A percentile compares a stretch with the other conserved stretches of the same genome.
Conservation (phyloP, 2,329 filamentous ascomycete species). For the Aspergillus sp. region DNA sequence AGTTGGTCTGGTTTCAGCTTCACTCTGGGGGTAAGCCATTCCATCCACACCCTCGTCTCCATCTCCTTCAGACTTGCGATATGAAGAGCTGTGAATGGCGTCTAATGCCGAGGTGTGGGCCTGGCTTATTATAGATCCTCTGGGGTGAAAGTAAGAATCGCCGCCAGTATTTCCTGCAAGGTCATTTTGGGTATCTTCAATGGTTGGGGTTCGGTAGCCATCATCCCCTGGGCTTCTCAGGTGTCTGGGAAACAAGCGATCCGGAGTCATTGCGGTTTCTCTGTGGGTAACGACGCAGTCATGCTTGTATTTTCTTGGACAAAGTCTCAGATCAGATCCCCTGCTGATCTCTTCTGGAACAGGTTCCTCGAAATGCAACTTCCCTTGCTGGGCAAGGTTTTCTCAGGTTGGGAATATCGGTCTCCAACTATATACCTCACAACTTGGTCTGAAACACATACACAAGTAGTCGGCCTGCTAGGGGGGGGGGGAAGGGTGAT, state of each 20-base stretch:
- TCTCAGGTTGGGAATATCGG: not conserved
- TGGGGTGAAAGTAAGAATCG: constrained; percentile 16
- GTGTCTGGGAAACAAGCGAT: constrained; percentile 33
- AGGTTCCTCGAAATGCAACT: not conserved
- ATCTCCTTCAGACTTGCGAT: constrained; percentile 21
- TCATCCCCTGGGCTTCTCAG: constrained; percentile 44
- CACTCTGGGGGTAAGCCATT: constrained; percentile 13
- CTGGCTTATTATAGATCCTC: constrained; percentile 20
- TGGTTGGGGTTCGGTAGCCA: constrained; percentile 48
- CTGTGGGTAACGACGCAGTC: not conserved
- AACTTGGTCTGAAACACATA: not conserved
- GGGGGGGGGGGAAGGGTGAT: not conserved
- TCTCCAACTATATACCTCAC: too few species aligned
- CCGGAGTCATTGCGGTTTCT: constrained; percentile 22
- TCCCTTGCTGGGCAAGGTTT: not conserved
- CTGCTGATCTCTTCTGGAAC: not conserved
- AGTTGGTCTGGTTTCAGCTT: constrained; percentile 21
- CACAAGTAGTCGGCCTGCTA: not conserved
- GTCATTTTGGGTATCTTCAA: constrained; percentile 44
- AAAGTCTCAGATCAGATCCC: not conserved
- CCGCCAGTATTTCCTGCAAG: constrained; percentile 18
- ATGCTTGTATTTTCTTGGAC: not conserved
- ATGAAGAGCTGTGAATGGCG: constrained; percentile 25
- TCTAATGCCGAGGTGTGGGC: constrained; percentile 35
- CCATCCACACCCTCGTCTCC: constrained; percentile 18